A percentile compares a stretch with the other conserved stretches of the same genome.
phyloP scores from a whole-genome alignment of 495 filamentous ascomycete species.

The Penicillium pancosmium region DNA sequence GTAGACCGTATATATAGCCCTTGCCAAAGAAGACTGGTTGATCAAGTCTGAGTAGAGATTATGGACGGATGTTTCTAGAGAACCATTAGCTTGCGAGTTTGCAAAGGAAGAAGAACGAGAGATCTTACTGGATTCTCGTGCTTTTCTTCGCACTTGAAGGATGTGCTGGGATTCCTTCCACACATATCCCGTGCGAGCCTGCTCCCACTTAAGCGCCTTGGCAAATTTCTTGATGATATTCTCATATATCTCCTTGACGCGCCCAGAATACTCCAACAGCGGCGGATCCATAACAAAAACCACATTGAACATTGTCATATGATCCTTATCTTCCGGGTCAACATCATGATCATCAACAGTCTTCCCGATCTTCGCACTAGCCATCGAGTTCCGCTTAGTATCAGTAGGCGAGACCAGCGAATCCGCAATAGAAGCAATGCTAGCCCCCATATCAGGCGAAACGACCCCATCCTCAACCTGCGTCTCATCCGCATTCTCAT shows the following conservation, averaged over 20 bases:
- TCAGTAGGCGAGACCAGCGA: slow-evolving; percentile 35
- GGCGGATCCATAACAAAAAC: slow-evolving; percentile 88
- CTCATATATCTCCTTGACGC: slow-evolving; percentile 79
- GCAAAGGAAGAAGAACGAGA: not conserved
- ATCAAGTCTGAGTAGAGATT: slow-evolving; percentile 63
- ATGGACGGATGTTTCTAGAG: slow-evolving; percentile 40
- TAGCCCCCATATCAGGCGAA: slow-evolving; percentile 34
- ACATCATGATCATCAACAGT: slow-evolving; percentile 34
- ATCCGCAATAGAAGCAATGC: slow-evolving; percentile 32
- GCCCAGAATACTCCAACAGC: slow-evolving; percentile 70
- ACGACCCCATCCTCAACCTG: slow-evolving; percentile 31
- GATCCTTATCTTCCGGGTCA: slow-evolving; percentile 58
- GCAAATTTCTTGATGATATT: slow-evolving; percentile 88
- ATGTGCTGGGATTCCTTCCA: slow-evolving; percentile 84
- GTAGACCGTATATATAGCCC: slow-evolving; percentile 79
- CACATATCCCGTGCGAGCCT: slow-evolving; percentile 83
- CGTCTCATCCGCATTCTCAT: slow-evolving; percentile 47
- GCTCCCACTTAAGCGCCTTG: slow-evolving; percentile 87
- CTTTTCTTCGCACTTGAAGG: slow-evolving; percentile 73
- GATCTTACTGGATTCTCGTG: slow-evolving; percentile 68
- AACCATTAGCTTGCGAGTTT: slow-evolving; percentile 4
- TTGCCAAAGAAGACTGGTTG: slow-evolving; percentile 74
- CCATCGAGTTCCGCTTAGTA: slow-evolving; percentile 39
- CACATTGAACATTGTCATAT: slow-evolving; percentile 96
- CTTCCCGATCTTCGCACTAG: slow-evolving; percentile 41